A percentile compares a stretch with the other conserved stretches of the same genome.
Evolutionary conservation across 148 eudicot species (phyloP).

Genomic region (Rhododendron ferrugineum): DNA sequence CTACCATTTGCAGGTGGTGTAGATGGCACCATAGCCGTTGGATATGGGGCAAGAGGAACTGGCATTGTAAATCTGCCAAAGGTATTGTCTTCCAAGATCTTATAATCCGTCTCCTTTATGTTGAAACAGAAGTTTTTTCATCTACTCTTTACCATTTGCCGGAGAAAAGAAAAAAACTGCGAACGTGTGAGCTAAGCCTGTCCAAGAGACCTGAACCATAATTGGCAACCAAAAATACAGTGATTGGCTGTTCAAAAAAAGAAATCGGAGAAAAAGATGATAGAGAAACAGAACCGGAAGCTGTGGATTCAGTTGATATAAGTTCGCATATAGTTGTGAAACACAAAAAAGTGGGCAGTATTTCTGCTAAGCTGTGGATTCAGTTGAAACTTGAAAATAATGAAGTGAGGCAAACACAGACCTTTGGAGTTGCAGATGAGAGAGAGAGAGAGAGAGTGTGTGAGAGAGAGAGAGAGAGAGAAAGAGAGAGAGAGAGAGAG

Average conservation of each 20-base stretch:
- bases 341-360: no score
- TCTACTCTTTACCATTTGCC: constrained; percentile 10
- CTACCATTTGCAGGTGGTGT: constrained; percentile 64
- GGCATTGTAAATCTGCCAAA: constrained; percentile 44
- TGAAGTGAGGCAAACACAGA: constrained; percentile 32
- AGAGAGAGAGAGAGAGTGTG: no score
- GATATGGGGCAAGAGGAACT: constrained; percentile 89
- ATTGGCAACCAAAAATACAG: no score
- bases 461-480: constrained; percentile 3
- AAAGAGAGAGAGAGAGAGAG: no score
- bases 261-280: no score
- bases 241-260: no score
- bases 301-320: no score
- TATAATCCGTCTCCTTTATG: constrained; percentile 13
- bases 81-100: constrained; percentile 12
- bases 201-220: no score
- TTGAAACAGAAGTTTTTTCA: constrained; percentile 1
- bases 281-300: no score
- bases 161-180: background rate
- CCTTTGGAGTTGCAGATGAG: constrained; percentile 27
- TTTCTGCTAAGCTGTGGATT: no score
- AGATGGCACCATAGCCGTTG: constrained; percentile 51
- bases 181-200: background rate
- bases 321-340: background rate
- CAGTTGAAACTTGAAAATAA: background rate